Percentiles rank a stretch among this genome's conserved stretches.
Conservation (phyloP, 192 early-diverging fungal genomes). For the Podila horticola region DNA sequence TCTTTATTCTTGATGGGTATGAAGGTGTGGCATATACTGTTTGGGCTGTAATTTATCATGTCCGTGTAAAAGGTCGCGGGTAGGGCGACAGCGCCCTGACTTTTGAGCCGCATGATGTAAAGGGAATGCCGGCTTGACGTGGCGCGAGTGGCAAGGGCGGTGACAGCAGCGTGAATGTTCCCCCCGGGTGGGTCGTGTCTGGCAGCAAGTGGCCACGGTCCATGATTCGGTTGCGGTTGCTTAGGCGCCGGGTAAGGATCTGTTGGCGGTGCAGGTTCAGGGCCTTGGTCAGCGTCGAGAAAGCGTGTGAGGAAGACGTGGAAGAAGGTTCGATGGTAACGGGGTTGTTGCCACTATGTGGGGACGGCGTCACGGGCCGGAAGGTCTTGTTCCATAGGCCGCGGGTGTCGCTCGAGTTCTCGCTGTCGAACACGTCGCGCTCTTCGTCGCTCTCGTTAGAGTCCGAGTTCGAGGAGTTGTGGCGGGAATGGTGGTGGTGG, state of each 20-base stretch:
- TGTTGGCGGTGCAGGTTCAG: conserved; percentile 4
- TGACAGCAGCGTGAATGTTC: not conserved
- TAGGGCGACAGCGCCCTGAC: conserved; percentile 27
- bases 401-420: not conserved
- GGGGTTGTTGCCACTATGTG: not conserved
- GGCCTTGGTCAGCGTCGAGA: not conserved
- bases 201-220: conserved; percentile 32
- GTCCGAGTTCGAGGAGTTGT: not conserved
- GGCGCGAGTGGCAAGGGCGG: not conserved
- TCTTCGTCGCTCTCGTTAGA: conserved; percentile 16
- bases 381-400: not conserved
- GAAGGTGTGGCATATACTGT: not conserved
- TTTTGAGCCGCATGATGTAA: not conserved
- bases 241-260: conserved; percentile 8
- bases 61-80: not conserved
- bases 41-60: not conserved
- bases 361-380: not conserved
- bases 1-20: not conserved
- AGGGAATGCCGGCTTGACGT: not conserved
- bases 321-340: not conserved
- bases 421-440: not conserved
- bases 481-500: not conserved
- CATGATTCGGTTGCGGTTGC: conserved; percentile 35
- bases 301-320: not conserved
- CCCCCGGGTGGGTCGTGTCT: conserved; percentile 2